Conservation (phyloP, 2,329 filamentous ascomycete genomes). For the Fusarium anguioides region DNA sequence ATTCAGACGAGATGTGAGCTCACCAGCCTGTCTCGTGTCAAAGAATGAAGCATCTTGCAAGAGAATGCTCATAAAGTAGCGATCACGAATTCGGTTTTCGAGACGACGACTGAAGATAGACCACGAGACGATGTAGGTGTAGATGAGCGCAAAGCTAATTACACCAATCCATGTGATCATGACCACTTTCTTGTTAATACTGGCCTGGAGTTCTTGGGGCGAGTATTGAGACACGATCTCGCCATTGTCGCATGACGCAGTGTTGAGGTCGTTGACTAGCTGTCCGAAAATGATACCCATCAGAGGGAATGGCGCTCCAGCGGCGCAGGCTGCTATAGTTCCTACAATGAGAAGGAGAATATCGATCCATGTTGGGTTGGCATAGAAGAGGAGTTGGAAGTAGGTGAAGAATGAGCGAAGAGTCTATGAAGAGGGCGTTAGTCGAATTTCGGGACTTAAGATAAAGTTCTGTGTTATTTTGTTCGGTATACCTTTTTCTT, state of each 20-base stretch:
- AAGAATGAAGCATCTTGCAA: conserved; percentile 73
- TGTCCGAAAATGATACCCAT: conserved; percentile 73
- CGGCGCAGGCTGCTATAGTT: conserved; percentile 61
- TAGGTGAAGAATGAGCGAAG: conserved; percentile 50
- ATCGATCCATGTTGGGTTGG: conserved; percentile 57
- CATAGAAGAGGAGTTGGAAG: conserved; percentile 59
- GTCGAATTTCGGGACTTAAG: background rate
- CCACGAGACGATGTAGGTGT: conserved; percentile 72
- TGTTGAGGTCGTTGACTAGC: conserved; percentile 70
- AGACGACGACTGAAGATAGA: conserved; percentile 72
- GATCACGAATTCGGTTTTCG: conserved; percentile 70
- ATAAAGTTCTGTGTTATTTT: background rate
- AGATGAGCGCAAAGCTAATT: conserved; percentile 72
- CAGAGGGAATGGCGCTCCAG: conserved; percentile 72
- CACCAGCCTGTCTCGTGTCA: conserved; percentile 70
- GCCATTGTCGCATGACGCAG: conserved; percentile 61
- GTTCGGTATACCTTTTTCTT: conserved; percentile 20
- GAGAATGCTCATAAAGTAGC: conserved; percentile 68
- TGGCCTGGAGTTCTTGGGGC: conserved; percentile 50
- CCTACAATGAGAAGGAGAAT: conserved; percentile 56
- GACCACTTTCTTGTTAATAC: conserved; percentile 68
- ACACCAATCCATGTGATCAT: conserved; percentile 72
- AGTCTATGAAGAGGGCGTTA: conserved; percentile 23
- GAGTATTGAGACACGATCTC: conserved; percentile 36
- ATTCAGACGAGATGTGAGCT: conserved; percentile 72